Evolutionary conservation across 2,329 filamentous ascomycete genomes (phyloP), one percentile per base, ranked within the genome.

Genomic region (Didymellaceae sp.): DNA sequence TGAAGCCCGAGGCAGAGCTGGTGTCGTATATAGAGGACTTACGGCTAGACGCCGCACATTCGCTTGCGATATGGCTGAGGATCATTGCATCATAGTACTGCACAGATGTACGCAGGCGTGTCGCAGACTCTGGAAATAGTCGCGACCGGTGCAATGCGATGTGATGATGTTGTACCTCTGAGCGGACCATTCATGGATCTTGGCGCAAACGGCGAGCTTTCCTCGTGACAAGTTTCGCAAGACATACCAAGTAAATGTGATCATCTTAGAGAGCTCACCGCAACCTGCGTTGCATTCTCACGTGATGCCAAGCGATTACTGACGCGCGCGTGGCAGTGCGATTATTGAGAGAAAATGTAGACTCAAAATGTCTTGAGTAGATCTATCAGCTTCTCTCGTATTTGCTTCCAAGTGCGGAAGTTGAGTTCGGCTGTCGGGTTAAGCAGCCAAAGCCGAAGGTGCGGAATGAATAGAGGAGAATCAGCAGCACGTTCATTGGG

Each of bases 401-500:
- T 28, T 13, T 9, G 10, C 26, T 28, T 9, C n/a, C 8, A 8
- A 9, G n/a, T 22, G 25, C 24, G 13, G n/a, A 28, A 13, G 7
- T 9, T 28, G n/a, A 9, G 26, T 37, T 48, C 31, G 38, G 45
- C 24, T 42, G 26, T 35, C 25, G 38, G 45, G 26, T 28, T 13
- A 28, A 11, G 21, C 37, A n/a, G 10, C 6, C 26, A 31, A 18
- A 37, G 10, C 24, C 16, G 20, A 30, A 41, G 17, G 18, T 28
- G 26, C 26, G 32, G 31, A 26, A n/a, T 31, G 31, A 22, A 8
- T 25, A 20, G 13, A 6, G 10, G 34, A 10, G 42, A 52, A 52
- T 52, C 42, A 52, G 32, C 48, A 46, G 20, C 37, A 9, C 26
- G 16, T 14, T 34, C 20, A 52, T 52, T 52, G 48, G 48, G 6